A percentile compares a stretch with the other conserved stretches of the same genome.
Conservation (phyloP, 2,329 filamentous ascomycete species). For the Thermothelomyces thermophilus region DNA sequence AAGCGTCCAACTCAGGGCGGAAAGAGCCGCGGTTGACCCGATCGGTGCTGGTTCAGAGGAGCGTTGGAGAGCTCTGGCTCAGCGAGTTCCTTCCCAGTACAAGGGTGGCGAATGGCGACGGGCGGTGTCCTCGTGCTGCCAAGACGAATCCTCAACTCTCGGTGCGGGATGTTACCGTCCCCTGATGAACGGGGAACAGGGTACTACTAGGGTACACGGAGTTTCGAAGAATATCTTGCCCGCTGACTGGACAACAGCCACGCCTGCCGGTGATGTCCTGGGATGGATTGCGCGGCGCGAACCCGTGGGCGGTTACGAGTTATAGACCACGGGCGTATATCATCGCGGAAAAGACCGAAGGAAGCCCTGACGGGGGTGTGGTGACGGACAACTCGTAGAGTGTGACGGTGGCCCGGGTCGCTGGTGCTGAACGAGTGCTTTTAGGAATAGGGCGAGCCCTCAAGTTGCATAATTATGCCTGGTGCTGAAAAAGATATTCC, state of each 20-base stretch:
- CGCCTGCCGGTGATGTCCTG: not conserved
- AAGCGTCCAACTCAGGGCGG: slow-evolving; percentile 12
- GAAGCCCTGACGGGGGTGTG: no score
- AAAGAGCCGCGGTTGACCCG: slow-evolving; percentile 8
- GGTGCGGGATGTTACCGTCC: slow-evolving; percentile 10
- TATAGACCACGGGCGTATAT: no score
- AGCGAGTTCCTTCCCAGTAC: slow-evolving; percentile 3
- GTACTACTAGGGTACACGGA: not conserved
- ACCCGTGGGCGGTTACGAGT: not conserved
- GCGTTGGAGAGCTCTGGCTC: slow-evolving; percentile 4
- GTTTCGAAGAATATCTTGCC: slow-evolving; percentile 8
- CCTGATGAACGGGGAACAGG: not conserved
- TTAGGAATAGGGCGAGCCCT: no score
- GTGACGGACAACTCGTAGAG: no score
- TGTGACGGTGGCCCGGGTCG: no score
- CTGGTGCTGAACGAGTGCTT: no score
- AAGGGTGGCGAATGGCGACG: slow-evolving; percentile 18
- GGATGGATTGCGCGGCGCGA: not conserved
- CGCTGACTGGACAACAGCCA: not conserved
- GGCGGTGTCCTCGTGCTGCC: slow-evolving; percentile 10
- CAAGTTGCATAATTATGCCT: no score
- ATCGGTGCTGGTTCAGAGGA: slow-evolving; percentile 1
- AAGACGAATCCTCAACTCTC: slow-evolving; percentile 14
- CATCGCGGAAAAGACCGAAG: no score
- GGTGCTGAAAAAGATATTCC: no score